Evolutionary conservation across 2,329 filamentous ascomycete genomes (phyloP), one percentile per base, ranked within the genome.

Genomic region (Ceratocystis papillata): DNA sequence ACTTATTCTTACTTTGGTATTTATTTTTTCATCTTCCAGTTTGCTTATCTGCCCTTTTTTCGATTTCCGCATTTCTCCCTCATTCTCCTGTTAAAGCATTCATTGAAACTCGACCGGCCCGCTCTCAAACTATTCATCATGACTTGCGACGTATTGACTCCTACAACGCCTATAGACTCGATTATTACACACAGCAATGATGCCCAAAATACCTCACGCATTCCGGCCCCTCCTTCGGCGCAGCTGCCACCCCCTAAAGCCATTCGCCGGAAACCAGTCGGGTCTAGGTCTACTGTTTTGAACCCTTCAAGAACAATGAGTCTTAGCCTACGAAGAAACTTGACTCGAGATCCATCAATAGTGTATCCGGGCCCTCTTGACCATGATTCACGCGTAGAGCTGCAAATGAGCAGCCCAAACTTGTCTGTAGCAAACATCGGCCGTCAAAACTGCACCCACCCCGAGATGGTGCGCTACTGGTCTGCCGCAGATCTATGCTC

Each of bases 381-480:
- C n/a, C 33, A 30, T 17, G 30, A 28, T 25, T 46, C 62, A 2
- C 62, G 45, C 15, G 20, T 33, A 5, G 62, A 63, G 30, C 30
- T 33, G 8, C 28, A 46, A 30, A 37, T 28, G 33, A 63, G 25
- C 17, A n/a, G 22, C 20, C 62, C 45, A 37, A 53, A 15, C 28
- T 30, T 48, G 20, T 63, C 62, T 5, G 45, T 63, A 30, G 46
- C 37, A 28, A 53, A 48, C 45, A 28, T 63, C 12, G 62, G 62
- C 17, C 44, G 62, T 15, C 22, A 63, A 46, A 30, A 33, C 3
- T 63, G 62, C 8, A 50, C 62, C 25, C 62, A 63, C 37, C 62
- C 25, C 15, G 30, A 46, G n/a, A 63, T 63, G 62, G 63, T 65
- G 41, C 53, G 63, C 37, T 48, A 65, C 20, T 65, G 63, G 63